Evolutionary conservation across 2,329 filamentous ascomycete genomes (phyloP).

Genomic region (Dothistroma septosporum): DNA sequence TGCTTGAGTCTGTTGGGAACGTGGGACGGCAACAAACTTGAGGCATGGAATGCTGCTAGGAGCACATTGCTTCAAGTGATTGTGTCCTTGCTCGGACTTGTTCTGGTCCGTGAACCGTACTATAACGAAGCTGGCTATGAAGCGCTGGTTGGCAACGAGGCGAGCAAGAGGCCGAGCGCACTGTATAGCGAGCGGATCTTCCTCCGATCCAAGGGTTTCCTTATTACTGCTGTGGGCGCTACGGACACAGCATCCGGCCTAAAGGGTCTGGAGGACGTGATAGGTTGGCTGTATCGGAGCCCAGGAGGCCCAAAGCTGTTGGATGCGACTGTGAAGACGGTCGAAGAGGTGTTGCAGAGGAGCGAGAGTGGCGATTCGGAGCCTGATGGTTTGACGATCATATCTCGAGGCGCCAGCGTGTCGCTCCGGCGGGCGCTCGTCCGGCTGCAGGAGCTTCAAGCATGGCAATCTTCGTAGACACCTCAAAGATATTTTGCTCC

Average conservation of each 20-base stretch:
- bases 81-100: slow-evolving; percentile 28
- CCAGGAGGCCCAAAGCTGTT: slow-evolving; percentile 37
- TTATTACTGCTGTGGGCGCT: slow-evolving; percentile 38
- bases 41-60: slow-evolving; percentile 51
- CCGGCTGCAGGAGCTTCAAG: slow-evolving; percentile 34
- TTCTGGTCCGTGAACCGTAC: slow-evolving; percentile 56
- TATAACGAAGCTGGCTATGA: slow-evolving; percentile 63
- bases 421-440: slow-evolving; percentile 35
- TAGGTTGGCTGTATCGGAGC: slow-evolving; percentile 50
- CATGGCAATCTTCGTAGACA: background rate
- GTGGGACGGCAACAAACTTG: slow-evolving; percentile 54
- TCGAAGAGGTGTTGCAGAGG: slow-evolving; percentile 40
- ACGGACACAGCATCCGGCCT: slow-evolving; percentile 31
- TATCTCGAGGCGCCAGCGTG: slow-evolving; percentile 46
- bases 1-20: slow-evolving; percentile 58
- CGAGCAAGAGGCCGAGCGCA: slow-evolving; percentile 26
- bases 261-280: slow-evolving; percentile 48
- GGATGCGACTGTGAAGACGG: slow-evolving; percentile 42
- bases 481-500: background rate
- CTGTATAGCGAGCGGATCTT: slow-evolving; percentile 31
- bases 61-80: slow-evolving; percentile 53
- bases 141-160: slow-evolving; percentile 36
- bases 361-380: slow-evolving; percentile 34
- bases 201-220: slow-evolving; percentile 24
- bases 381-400: slow-evolving; percentile 44